phyloP scores from a whole-genome alignment of 1,284 basidiomycete species.

The Amylostereum areolatum region DNA sequence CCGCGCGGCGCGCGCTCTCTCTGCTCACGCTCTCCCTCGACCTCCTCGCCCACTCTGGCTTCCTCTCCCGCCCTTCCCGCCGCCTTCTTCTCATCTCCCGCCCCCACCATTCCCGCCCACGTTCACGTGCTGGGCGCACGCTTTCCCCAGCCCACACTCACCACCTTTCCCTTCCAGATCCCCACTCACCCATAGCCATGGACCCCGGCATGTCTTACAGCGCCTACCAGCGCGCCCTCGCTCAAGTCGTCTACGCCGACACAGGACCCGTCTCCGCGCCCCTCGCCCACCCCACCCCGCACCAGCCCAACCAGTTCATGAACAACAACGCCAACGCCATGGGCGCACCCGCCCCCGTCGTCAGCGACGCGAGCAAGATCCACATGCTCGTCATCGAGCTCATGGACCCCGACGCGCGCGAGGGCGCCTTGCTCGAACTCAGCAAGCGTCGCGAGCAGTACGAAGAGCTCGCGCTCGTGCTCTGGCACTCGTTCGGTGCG shows the following conservation, averaged over 20 bases:
- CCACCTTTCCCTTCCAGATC: no score
- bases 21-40: no score
- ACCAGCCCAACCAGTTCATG: conserved; percentile 38
- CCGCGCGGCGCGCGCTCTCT: no score
- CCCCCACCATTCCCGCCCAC: no score
- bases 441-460: conserved; percentile 99
- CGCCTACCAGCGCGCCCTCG: conserved; percentile 11
- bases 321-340: conserved; percentile 22
- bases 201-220: conserved; percentile 12
- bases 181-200: background rate
- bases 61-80: no score
- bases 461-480: conserved; percentile 94
- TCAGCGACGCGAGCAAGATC: conserved; percentile 72
- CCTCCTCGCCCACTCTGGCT: no score
- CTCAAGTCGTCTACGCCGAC: conserved; percentile 36
- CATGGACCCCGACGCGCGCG: conserved; percentile 75
- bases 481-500: conserved; percentile 99
- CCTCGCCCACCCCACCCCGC: conserved; percentile 42
- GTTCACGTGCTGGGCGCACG: no score
- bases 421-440: conserved; percentile 87
- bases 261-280: conserved; percentile 40
- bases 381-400: conserved; percentile 79
- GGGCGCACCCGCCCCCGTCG: conserved; percentile 14
- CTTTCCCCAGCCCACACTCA: no score
- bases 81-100: no score